phyloP scores from a whole-genome alignment of 441 rosid genomes.

The Cnidoscolus chayamansa region DNA sequence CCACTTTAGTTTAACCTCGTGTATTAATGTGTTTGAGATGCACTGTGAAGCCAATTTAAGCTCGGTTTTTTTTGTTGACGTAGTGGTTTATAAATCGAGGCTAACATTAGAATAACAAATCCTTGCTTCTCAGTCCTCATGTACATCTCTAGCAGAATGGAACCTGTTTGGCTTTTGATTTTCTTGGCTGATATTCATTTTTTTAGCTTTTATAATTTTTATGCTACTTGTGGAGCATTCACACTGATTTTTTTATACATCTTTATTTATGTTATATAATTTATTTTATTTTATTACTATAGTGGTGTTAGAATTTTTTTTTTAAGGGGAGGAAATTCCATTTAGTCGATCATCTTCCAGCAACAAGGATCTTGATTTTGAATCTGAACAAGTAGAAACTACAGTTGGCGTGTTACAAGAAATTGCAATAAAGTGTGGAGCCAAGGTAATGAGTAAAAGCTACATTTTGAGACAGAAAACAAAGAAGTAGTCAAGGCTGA shows the following conservation, averaged over 20 bases:
- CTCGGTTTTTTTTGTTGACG: background rate
- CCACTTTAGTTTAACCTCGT: slow-evolving; percentile 2
- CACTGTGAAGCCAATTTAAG: background rate
- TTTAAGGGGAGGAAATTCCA: slow-evolving; percentile 62
- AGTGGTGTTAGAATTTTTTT: slow-evolving; percentile 22
- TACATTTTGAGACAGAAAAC: slow-evolving; percentile 4
- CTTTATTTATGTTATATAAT: background rate
- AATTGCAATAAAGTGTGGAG: slow-evolving; percentile 81
- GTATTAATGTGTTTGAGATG: background rate
- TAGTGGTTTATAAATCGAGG: background rate
- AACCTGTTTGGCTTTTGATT: background rate
- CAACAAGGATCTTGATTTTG: slow-evolving; percentile 63
- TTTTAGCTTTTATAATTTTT: background rate
- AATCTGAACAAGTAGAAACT: slow-evolving; percentile 60
- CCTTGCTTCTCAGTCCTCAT: background rate
- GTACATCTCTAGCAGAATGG: background rate
- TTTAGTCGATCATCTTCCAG: slow-evolving; percentile 54
- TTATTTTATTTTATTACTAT: slow-evolving; percentile 12
- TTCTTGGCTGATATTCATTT: background rate
- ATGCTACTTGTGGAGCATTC: background rate
- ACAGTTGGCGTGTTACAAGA: slow-evolving; percentile 60
- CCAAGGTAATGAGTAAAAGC: slow-evolving; percentile 52
- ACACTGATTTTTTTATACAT: no score
- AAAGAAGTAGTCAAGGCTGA: slow-evolving; percentile 7
- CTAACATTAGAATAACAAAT: background rate